phyloP scores from a whole-genome alignment of 139 green algal species.

The Marvania coccoides region DNA sequence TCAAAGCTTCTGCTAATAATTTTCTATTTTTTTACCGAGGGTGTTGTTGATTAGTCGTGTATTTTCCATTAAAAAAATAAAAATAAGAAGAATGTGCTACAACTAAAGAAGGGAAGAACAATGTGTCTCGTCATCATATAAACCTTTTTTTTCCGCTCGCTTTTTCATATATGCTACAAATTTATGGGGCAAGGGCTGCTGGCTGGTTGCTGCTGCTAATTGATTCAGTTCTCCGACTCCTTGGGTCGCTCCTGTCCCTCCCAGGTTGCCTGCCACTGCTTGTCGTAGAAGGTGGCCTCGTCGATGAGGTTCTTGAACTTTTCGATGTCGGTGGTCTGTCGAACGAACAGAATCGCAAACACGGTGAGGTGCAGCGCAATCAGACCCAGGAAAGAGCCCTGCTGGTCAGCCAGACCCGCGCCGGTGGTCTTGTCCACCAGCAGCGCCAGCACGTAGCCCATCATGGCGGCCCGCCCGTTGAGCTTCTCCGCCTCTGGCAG shows the following conservation, averaged over 20 bases:
- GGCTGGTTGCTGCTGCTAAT: not conserved
- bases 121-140: not conserved
- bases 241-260: slow-evolving; percentile 53
- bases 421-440: slow-evolving; percentile 74
- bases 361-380: slow-evolving; percentile 75
- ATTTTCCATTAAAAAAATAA: not conserved
- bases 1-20: not conserved
- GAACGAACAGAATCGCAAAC: slow-evolving; percentile 61
- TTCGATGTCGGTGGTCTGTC: slow-evolving; percentile 50
- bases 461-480: slow-evolving; percentile 88
- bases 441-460: slow-evolving; percentile 80
- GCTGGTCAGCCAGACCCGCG: slow-evolving; percentile 79
- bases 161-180: not conserved
- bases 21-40: not conserved
- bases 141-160: not conserved
- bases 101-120: not conserved
- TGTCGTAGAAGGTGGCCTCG: slow-evolving; percentile 94
- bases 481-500: slow-evolving; percentile 93
- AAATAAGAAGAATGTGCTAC: not conserved
- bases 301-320: slow-evolving; percentile 78
- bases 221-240: slow-evolving; percentile 44
- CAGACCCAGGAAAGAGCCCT: slow-evolving; percentile 88
- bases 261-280: slow-evolving; percentile 75
- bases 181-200: not conserved
- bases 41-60: not conserved